These are phyloP conservation scores for Magnusiomyces tetraspermus DNA, from an alignment of 1,139 yeast genomes.

Conservation along the genomic window DNA sequence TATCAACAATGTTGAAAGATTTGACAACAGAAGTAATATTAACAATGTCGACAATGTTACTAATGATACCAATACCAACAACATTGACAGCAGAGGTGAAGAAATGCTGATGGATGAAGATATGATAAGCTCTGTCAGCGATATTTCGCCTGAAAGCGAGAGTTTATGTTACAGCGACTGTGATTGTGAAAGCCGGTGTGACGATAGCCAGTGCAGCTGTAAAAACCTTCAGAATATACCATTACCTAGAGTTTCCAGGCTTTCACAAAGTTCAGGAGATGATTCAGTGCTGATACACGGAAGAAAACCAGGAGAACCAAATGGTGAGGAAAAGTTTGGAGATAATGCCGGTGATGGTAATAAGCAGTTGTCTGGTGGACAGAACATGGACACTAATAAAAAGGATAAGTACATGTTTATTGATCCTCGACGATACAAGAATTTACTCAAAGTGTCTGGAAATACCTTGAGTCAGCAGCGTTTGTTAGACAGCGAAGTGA, in stretches of 20 bases:
- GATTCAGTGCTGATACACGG: not conserved
- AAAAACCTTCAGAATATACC: too few relatives aligned
- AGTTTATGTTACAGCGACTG: slow-evolving; percentile 1
- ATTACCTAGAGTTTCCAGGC: too few relatives aligned
- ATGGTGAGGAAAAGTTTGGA: not conserved
- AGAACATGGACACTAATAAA: not conserved
- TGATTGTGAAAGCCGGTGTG: slow-evolving; percentile 1
- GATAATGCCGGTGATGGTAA: not conserved
- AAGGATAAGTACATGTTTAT: not conserved
- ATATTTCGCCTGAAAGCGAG: not conserved
- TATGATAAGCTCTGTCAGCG: not conserved
- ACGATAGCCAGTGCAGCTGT: not conserved
- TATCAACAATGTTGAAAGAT: too few relatives aligned
- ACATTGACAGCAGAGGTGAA: not conserved
- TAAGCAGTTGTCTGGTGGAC: not conserved
- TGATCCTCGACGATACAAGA: not conserved
- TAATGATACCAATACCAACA: not conserved
- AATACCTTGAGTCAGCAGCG: not conserved
- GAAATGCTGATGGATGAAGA: too few relatives aligned
- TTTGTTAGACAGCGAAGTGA: not conserved
- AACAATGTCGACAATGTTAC: too few relatives aligned
- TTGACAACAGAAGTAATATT: too few relatives aligned
- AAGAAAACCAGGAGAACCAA: too few relatives aligned
- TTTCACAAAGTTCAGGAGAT: not conserved
- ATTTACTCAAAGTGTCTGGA: not conserved